phyloP scores from a whole-genome alignment of 148 eudicot species.

The Limonium bicolor region DNA sequence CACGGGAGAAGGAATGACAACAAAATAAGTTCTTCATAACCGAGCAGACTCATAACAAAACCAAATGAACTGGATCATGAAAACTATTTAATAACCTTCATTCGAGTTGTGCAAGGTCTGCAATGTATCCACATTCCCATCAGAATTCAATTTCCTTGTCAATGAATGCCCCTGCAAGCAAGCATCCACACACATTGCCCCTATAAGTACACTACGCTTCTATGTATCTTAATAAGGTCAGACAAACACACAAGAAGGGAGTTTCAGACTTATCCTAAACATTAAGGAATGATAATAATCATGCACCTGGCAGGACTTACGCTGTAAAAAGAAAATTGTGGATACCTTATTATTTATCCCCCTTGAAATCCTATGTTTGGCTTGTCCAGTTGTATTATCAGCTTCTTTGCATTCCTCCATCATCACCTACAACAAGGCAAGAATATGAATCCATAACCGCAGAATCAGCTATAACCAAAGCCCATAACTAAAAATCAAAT shows the following conservation, averaged over 20 bases:
- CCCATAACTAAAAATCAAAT: not conserved
- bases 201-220: no score
- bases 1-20: not conserved
- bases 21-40: not conserved
- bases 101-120: slow-evolving; percentile 69
- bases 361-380: slow-evolving; percentile 63
- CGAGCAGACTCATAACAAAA: not conserved
- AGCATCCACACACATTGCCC: no score
- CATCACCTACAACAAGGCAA: slow-evolving; percentile 28
- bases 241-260: no score
- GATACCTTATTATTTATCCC: slow-evolving; percentile 81
- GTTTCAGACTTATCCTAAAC: no score
- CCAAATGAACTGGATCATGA: not conserved
- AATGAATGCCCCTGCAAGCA: slow-evolving; percentile 64
- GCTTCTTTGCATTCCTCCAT: slow-evolving; percentile 78
- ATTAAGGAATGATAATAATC: not conserved
- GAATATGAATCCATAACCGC: no score
- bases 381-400: slow-evolving; percentile 65
- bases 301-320: not conserved
- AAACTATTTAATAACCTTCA: slow-evolving; percentile 32
- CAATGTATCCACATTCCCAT: slow-evolving; percentile 64
- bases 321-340: not conserved
- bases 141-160: slow-evolving; percentile 57
- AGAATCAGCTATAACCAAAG: not conserved
- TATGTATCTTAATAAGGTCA: no score